phyloP scores from a whole-genome alignment of 1,284 basidiomycete species.

The Cystobasidium pallidum region DNA sequence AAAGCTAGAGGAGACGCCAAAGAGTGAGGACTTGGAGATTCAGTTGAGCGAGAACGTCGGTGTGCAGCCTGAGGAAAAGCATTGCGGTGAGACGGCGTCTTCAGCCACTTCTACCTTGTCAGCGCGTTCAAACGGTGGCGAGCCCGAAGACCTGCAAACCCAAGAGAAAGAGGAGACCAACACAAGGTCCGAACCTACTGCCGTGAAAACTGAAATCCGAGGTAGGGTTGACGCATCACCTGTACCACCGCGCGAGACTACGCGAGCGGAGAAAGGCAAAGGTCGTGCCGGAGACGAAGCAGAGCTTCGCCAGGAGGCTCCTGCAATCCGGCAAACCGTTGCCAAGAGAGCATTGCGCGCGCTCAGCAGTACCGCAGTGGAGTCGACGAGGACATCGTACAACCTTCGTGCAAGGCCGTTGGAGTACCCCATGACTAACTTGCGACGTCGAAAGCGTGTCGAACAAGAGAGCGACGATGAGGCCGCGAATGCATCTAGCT shows the following conservation, averaged over 20 bases:
- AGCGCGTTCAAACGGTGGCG: not conserved
- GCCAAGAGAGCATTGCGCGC: no score
- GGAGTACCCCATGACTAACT: no score
- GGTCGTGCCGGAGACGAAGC: conserved; percentile 2
- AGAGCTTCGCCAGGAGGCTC: conserved; percentile 3
- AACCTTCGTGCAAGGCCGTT: no score
- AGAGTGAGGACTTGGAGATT: not conserved
- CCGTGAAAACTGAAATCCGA: not conserved
- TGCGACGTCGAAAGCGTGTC: conserved; percentile 18
- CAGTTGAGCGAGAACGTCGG: not conserved
- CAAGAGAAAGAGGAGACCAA: not conserved
- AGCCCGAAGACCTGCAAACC: not conserved
- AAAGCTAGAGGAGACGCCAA: not conserved
- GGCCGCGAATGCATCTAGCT: not conserved
- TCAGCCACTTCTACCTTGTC: conserved; percentile 7
- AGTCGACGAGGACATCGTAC: no score
- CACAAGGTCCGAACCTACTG: not conserved
- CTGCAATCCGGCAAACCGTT: not conserved
- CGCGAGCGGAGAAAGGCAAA: conserved; percentile 17
- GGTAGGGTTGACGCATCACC: not conserved
- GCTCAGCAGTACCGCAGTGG: no score
- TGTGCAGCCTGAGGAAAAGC: not conserved
- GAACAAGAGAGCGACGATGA: conserved; percentile 25
- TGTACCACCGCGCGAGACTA: not conserved
- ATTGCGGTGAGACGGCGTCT: not conserved